Percentiles rank a stretch among this genome's conserved stretches.
Evolutionary conservation across 352 stramenopile species (phyloP).

Genomic region (Phytopythium chamaehyphon): DNA sequence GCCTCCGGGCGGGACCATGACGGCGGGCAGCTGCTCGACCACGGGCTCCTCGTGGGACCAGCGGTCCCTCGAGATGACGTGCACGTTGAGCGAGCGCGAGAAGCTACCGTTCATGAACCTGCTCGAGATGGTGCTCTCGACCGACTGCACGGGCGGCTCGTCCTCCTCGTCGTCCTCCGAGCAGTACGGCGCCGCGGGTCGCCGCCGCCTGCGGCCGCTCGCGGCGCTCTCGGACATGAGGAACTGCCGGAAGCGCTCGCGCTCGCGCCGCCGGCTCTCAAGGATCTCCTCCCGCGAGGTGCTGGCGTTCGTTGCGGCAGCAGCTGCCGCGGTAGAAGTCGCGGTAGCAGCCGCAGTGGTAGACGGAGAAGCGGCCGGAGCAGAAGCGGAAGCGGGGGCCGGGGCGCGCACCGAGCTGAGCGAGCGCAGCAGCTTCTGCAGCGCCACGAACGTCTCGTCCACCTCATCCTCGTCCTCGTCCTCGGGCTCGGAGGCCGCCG

Average conservation of each 20-base stretch:
- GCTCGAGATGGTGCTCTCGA: constrained; percentile 79
- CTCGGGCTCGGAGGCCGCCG: constrained; percentile 16
- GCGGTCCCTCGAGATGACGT: constrained; percentile 66
- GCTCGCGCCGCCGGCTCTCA: constrained; percentile 53
- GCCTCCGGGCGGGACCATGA: constrained; percentile 63
- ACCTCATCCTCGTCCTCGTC: constrained; percentile 66
- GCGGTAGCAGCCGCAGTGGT: constrained; percentile 6
- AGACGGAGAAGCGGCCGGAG: constrained; percentile 11
- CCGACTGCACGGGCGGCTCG: constrained; percentile 37
- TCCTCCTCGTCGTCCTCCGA: constrained; percentile 79
- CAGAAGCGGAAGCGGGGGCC: constrained; percentile 5
- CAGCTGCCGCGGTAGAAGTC: constrained; percentile 4
- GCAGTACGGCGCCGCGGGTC: constrained; percentile 45
- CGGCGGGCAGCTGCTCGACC: constrained; percentile 59
- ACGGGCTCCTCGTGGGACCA: constrained; percentile 63
- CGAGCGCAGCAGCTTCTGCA: constrained; percentile 68
- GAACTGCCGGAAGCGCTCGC: constrained; percentile 63
- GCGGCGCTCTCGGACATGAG: constrained; percentile 30
- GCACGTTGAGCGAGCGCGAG: constrained; percentile 59
- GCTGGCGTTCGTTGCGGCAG: constrained; percentile 15
- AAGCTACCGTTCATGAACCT: constrained; percentile 81
- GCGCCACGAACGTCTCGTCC: constrained; percentile 75
- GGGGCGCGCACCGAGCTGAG: constrained; percentile 40
- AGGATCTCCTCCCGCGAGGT: constrained; percentile 73
- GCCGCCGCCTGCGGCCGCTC: constrained; percentile 19